Base-by-base conservation (phyloP, 352 stramenopile species). In the Globisporangium apiculatum region DNA sequence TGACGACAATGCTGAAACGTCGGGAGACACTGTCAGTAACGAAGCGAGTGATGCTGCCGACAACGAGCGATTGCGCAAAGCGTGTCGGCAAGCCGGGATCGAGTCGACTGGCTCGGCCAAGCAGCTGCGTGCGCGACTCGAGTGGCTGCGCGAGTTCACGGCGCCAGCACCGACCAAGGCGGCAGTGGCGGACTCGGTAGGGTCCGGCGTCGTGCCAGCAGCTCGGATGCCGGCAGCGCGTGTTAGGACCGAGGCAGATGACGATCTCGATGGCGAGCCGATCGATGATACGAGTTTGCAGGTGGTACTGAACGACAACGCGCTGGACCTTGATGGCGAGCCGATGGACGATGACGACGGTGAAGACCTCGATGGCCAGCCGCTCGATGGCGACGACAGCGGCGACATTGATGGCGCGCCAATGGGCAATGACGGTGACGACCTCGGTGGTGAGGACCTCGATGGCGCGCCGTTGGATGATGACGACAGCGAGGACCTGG, bases 61-160 rank as follows among this genome's bases (percentile, higher is more conserved):
- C n/a, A 61, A 69, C 46, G 79, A 88, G 31, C 73, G 71, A 35
- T 53, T 93, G 49, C 76, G 78, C 11, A 89, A 87, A 36, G 76
- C 76, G 37, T 93, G 83, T 48, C 66, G 58, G 31, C 80, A 93
- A 56, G 71, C 80, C 10, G 83, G 83, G 9, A 75, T 93, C 45
- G 36, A 86, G 41, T 67, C 73, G n/a, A 75, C 60, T 7, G 83
- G 83, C 3, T 62, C 69, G 12, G 68, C 62, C 8, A 72, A 65
- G 35, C 53, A 76, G 8, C 61, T 93, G 54, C 45, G 79, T 17
- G 65, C 58, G 17, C 65, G 83, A 9, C 47, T 93, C 48, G 65
- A 83, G 36, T 89, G 80, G 80, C 69, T 93, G 5, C 76, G 82
- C 53, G 71, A 87, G 43, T 93, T 90, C 58, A 89, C 83, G 4